Conservation (phyloP, 306 rosid genomes). For the Vigna mungo region DNA sequence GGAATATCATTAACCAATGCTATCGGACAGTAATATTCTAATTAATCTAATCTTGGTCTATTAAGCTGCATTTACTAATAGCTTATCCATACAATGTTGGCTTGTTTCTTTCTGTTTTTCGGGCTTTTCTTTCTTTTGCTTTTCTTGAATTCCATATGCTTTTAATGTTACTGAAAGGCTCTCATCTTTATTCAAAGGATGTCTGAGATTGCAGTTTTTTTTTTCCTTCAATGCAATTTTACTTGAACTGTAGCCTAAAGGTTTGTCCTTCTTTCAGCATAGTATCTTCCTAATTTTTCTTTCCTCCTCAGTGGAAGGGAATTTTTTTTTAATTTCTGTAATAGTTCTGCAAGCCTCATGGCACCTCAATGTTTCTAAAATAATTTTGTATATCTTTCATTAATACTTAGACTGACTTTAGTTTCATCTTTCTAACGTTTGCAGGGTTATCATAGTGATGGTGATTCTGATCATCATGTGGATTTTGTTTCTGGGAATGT, state of each 20-base stretch:
- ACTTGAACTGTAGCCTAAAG: too few species aligned
- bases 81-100: slow-evolving; percentile 13
- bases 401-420: slow-evolving; percentile 34
- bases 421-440: slow-evolving; percentile 38
- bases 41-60: slow-evolving; percentile 4
- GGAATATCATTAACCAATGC: background rate
- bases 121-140: background rate
- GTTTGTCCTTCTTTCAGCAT: too few species aligned
- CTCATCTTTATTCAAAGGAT: background rate
- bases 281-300: too few species aligned
- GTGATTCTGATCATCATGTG: slow-evolving; percentile 57
- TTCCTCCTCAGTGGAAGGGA: too few species aligned
- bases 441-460: slow-evolving; percentile 49
- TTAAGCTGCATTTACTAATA: background rate
- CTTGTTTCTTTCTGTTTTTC: slow-evolving; percentile 6
- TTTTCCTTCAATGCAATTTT: too few species aligned
- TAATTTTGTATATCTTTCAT: slow-evolving; percentile 7
- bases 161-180: background rate
- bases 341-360: slow-evolving; percentile 25
- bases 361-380: slow-evolving; percentile 16
- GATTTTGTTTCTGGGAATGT: slow-evolving; percentile 73
- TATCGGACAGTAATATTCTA: background rate
- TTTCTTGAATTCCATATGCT: slow-evolving; percentile 2
- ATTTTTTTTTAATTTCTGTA: background rate
- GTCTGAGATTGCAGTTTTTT: background rate